These are phyloP conservation scores for Chlamydomonas incerta DNA, from an alignment of 139 green algal genomes.

Conservation along the genomic window DNA sequence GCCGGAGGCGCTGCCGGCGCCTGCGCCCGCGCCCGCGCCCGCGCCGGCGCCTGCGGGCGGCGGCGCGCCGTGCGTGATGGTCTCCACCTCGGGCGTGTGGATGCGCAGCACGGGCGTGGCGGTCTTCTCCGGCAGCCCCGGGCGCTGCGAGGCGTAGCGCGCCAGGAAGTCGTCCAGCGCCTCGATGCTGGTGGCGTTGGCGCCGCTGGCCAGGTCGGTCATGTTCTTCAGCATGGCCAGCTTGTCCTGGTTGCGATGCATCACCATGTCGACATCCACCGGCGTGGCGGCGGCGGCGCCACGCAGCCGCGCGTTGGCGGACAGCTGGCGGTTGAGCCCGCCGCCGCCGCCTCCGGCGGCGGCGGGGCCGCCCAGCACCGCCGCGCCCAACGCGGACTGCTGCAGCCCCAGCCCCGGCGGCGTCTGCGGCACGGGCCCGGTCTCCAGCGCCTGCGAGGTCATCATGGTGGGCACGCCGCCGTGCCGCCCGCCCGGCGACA, in stretches of 20 bases:
- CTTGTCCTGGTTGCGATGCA: conserved; percentile 45
- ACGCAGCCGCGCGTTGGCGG: not conserved
- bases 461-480: not conserved
- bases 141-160: conserved; percentile 36
- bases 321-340: not conserved
- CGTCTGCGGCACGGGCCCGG: conserved; percentile 17
- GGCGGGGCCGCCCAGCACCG: not conserved
- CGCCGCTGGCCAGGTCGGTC: conserved; percentile 2
- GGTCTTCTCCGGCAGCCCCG: conserved; percentile 30
- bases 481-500: too few species aligned
- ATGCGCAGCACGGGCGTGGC: conserved; percentile 35
- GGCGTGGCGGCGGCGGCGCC: not conserved
- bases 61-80: not conserved
- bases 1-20: not conserved
- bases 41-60: too few species aligned
- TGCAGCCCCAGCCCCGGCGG: not conserved
- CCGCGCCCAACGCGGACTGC: not conserved
- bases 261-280: conserved; percentile 41
- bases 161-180: conserved; percentile 51
- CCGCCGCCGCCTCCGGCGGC: conserved; percentile 6
- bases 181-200: conserved; percentile 22
- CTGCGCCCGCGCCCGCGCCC: too few species aligned
- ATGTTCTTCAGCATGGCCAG: conserved; percentile 40
- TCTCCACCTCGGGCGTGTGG: conserved; percentile 3
- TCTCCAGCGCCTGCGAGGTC: conserved; percentile 4